Evolutionary conservation across 2,329 filamentous ascomycete genomes (phyloP).

Genomic region (Fusarium stilboides): DNA sequence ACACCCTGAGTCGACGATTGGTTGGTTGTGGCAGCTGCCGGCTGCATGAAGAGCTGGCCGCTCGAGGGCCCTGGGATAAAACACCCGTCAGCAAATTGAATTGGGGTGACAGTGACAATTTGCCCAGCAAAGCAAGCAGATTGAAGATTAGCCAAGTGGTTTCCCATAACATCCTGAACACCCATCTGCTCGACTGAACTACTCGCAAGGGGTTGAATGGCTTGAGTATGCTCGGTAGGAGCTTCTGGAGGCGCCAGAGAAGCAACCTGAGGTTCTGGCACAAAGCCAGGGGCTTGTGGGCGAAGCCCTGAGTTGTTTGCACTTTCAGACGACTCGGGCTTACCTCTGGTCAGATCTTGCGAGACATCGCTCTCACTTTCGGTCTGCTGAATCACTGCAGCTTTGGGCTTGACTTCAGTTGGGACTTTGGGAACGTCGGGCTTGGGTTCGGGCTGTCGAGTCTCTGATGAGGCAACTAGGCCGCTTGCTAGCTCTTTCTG

Average conservation of each 20-base stretch:
- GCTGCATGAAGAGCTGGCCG: conserved; percentile 30
- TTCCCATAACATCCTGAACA: neutral
- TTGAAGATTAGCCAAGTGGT: neutral
- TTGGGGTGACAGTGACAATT: conserved; percentile 34
- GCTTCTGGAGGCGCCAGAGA: conserved; percentile 3
- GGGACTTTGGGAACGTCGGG: neutral
- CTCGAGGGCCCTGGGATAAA: conserved; percentile 37
- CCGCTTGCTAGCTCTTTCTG: neutral
- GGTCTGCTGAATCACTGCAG: neutral
- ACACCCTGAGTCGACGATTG: neutral
- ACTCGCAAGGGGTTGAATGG: neutral
- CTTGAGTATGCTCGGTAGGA: neutral
- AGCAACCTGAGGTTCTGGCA: conserved; percentile 2
- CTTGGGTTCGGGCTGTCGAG: neutral
- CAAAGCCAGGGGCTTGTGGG: conserved; percentile 41
- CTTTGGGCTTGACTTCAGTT: conserved; percentile 15
- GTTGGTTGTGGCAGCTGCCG: conserved; percentile 9
- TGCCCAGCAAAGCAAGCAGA: conserved; percentile 25
- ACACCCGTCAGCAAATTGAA: conserved; percentile 40
- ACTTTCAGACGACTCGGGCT: conserved; percentile 10
- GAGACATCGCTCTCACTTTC: neutral
- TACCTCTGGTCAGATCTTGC: conserved; percentile 22
- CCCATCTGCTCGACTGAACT: neutral
- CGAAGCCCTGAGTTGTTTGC: conserved; percentile 21
- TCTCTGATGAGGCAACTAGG: neutral